Evolutionary conservation across 2,329 filamentous ascomycete species (phyloP), one percentile per base, ranked within the genome.

Genomic region (Xylariaceae sp.): DNA sequence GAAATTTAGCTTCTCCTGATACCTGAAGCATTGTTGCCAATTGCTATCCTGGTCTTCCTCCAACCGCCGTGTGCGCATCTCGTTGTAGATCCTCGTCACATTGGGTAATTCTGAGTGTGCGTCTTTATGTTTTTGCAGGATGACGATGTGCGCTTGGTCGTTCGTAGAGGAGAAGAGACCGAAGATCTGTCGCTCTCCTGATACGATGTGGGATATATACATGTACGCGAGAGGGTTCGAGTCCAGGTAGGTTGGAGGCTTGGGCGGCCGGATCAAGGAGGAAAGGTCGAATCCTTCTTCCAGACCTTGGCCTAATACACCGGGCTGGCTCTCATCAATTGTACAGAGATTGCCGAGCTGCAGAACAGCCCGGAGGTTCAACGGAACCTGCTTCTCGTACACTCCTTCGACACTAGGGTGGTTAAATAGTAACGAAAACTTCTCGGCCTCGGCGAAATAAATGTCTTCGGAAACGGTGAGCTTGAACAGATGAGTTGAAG

Each of bases 351-450:
- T 97, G 48, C 94, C 95, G 1, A 99, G 79, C 66, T 94, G 89
- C 8, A 99, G 82, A 37, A 99, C 83, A 3, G 93, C 94, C 47
- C 93, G 85, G 52, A 96, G 83, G 64, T 90, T 90, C 4, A 97
- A 79, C 0, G 95, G 92, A 1, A 99, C 82, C 65, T 96, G 89
- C 69, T 88, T 93, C 76, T 99, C 95, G 70, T 99, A 99, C 11
- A 99, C 92, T 35, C 95, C 95, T 74, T 99, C 94, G 1, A 99
- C 90, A 72, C 92, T 96, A 0, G 92, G 85, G 71, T 99, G 92
- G 64, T 93, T 92, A 77, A 97, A 93, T 1, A 97, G 78, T 34
- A 88, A 76, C 1, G 88, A 85, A 62, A 97, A 88, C 71, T 92
- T 95, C 62, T 92, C 88, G 0, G 88, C 81, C 72, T 97, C 90